phyloP scores from a whole-genome alignment of 2,329 filamentous ascomycete genomes.

The Neopestalotiopsis rosae region DNA sequence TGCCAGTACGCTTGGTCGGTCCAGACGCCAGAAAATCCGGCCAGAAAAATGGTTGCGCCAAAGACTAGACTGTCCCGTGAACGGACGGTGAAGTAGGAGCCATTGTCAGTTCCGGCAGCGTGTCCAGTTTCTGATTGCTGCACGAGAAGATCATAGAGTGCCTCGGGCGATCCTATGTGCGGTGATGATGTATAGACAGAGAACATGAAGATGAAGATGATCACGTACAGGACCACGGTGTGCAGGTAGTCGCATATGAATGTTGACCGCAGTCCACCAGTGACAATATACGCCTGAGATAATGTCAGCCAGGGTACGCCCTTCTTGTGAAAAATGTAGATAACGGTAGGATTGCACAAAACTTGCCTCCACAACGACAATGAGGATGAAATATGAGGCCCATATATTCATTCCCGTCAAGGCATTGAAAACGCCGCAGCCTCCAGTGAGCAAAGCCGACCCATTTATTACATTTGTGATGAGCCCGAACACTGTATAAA shows the following conservation, averaged over 20 bases:
- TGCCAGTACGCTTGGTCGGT: slow-evolving; percentile 51
- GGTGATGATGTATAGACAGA: slow-evolving; percentile 37
- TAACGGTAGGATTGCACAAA: background rate
- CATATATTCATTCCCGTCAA: slow-evolving; percentile 48
- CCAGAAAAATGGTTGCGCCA: slow-evolving; percentile 41
- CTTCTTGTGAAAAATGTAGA: background rate
- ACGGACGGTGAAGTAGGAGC: slow-evolving; percentile 44
- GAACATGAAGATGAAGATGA: slow-evolving; percentile 45
- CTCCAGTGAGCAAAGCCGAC: slow-evolving; percentile 43
- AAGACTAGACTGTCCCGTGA: slow-evolving; percentile 42
- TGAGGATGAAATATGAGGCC: slow-evolving; percentile 45
- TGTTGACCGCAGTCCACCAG: slow-evolving; percentile 44
- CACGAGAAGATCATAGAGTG: slow-evolving; percentile 43
- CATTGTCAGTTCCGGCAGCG: slow-evolving; percentile 38
- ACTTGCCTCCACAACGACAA: slow-evolving; percentile 36
- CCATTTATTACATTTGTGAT: slow-evolving; percentile 48
- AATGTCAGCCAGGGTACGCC: background rate
- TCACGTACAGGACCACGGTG: slow-evolving; percentile 44
- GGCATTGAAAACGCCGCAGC: slow-evolving; percentile 42
- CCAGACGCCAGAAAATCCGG: slow-evolving; percentile 43
- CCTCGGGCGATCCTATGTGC: slow-evolving; percentile 36
- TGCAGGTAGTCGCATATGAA: slow-evolving; percentile 49
- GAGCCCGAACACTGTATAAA: slow-evolving; percentile 45
- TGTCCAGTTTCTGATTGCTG: slow-evolving; percentile 38
- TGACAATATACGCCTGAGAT: slow-evolving; percentile 41